Conservation (phyloP, 2,329 filamentous ascomycete species). For the Talaromyces albobiverticillius region DNA sequence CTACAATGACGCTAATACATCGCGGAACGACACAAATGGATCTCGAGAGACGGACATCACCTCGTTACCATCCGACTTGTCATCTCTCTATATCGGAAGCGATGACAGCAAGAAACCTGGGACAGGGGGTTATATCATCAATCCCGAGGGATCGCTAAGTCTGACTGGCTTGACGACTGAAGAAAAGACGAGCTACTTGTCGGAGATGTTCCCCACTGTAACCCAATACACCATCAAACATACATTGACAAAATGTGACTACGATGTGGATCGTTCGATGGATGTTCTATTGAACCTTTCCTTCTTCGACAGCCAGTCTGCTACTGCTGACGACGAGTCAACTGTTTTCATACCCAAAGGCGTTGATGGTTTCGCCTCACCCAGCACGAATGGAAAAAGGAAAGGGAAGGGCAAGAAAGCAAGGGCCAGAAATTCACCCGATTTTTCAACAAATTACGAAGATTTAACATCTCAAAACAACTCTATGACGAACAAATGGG, state of each 20-base stretch:
- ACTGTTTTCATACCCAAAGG: constrained; percentile 59
- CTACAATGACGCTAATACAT: constrained; percentile 27
- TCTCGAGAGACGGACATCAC: constrained; percentile 50
- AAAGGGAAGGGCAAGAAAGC: constrained; percentile 17
- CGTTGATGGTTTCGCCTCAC: constrained; percentile 74
- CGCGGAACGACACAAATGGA: constrained; percentile 29
- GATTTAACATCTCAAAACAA: constrained; percentile 14
- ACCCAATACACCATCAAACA: constrained; percentile 64
- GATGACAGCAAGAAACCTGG: constrained; percentile 18
- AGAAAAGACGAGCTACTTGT: constrained; percentile 62
- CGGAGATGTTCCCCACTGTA: constrained; percentile 69
- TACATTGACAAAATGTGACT: constrained; percentile 64
- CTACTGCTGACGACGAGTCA: constrained; percentile 48
- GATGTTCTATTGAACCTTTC: constrained; percentile 78
- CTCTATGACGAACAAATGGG: constrained; percentile 54
- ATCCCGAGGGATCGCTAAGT: constrained; percentile 26
- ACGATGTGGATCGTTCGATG: constrained; percentile 67
- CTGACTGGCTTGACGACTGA: constrained; percentile 41
- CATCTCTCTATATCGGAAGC: constrained; percentile 28
- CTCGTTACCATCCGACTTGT: constrained; percentile 48
- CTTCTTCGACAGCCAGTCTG: constrained; percentile 67
- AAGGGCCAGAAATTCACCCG: constrained; percentile 10
- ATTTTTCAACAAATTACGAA: constrained; percentile 14
- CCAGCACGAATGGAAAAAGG: constrained; percentile 37
- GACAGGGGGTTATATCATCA: constrained; percentile 23